Conservation (phyloP, 2,329 filamentous ascomycete genomes). For the Incumbomyces delicatus region DNA sequence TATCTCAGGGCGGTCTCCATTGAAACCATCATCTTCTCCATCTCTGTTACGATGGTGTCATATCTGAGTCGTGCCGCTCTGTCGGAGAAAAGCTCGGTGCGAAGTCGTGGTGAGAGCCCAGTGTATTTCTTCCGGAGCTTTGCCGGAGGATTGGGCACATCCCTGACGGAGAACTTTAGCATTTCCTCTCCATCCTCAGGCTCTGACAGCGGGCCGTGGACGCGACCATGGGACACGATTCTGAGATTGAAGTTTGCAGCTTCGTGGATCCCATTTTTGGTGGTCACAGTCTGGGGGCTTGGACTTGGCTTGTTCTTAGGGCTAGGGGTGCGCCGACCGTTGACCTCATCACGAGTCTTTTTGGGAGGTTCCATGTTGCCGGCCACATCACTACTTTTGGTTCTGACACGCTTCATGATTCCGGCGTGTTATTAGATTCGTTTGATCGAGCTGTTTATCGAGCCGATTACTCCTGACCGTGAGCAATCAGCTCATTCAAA, state of each 20-base stretch:
- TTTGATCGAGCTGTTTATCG: not conserved
- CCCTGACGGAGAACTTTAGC: constrained; percentile 12
- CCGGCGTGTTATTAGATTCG: not conserved
- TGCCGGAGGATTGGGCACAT: constrained; percentile 12
- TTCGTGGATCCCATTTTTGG: not conserved
- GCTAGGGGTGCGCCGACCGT: not conserved
- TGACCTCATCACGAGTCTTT: not conserved
- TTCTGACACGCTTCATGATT: constrained; percentile 7
- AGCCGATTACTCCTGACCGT: constrained; percentile 1
- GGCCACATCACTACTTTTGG: constrained; percentile 5
- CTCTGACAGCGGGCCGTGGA: constrained; percentile 9
- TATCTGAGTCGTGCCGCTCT: constrained; percentile 4
- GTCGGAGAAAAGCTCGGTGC: constrained; percentile 12
- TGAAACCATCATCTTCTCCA: constrained; percentile 7
- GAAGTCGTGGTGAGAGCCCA: constrained; percentile 10
- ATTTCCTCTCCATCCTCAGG: constrained; percentile 5
- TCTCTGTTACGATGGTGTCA: constrained; percentile 9
- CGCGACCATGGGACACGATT: constrained; percentile 12
- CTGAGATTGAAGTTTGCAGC: constrained; percentile 7
- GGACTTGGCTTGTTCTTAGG: not conserved
- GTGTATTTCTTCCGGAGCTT: constrained; percentile 14
- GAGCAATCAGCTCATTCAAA: constrained; percentile 5
- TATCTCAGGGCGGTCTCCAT: constrained; percentile 2
- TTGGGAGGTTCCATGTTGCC: not conserved
- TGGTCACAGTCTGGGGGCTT: constrained; percentile 1